These are phyloP conservation scores for Serendipita sp. DNA, from an alignment of 768 basidiomycete genomes.

Conservation along the genomic window DNA sequence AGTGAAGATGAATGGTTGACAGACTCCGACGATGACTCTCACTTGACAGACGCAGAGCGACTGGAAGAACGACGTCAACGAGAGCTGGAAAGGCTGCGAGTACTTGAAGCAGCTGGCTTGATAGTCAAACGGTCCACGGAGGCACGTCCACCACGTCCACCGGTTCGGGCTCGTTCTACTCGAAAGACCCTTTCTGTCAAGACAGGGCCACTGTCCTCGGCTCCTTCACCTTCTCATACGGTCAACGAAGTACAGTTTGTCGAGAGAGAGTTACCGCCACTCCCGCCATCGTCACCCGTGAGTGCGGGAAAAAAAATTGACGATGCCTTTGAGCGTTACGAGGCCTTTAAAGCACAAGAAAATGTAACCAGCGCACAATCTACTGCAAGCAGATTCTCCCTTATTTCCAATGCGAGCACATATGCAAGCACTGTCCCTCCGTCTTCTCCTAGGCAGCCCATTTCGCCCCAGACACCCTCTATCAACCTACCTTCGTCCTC, in stretches of 20 bases:
- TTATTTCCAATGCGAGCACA: slow-evolving; percentile 8
- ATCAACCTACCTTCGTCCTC: slow-evolving; percentile 16
- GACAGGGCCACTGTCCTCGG: slow-evolving; percentile 20
- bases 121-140: slow-evolving; percentile 49
- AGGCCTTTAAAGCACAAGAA: slow-evolving; percentile 46
- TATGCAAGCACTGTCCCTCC: slow-evolving; percentile 21
- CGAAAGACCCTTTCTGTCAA: slow-evolving; percentile 17
- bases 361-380: slow-evolving; percentile 6
- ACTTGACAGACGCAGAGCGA: slow-evolving; percentile 25
- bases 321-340: slow-evolving; percentile 83
- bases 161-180: slow-evolving; percentile 19
- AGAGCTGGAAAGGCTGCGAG: slow-evolving; percentile 58
- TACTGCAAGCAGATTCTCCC: slow-evolving; percentile 35
- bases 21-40: not conserved
- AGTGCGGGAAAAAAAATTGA: slow-evolving; percentile 34
- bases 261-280: slow-evolving; percentile 9
- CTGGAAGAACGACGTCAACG: slow-evolving; percentile 40
- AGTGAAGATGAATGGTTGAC: slow-evolving; percentile 13
- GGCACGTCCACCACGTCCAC: slow-evolving; percentile 26
- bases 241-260: not conserved
- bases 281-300: slow-evolving; percentile 28
- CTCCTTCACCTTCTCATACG: slow-evolving; percentile 1
- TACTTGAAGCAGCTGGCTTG: slow-evolving; percentile 79
- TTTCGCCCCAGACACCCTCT: slow-evolving; percentile 23
- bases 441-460: slow-evolving; percentile 20